These are phyloP conservation scores for Colletotrichum musicola DNA, from an alignment of 2,329 filamentous ascomycete genomes.

Conservation along the genomic window DNA sequence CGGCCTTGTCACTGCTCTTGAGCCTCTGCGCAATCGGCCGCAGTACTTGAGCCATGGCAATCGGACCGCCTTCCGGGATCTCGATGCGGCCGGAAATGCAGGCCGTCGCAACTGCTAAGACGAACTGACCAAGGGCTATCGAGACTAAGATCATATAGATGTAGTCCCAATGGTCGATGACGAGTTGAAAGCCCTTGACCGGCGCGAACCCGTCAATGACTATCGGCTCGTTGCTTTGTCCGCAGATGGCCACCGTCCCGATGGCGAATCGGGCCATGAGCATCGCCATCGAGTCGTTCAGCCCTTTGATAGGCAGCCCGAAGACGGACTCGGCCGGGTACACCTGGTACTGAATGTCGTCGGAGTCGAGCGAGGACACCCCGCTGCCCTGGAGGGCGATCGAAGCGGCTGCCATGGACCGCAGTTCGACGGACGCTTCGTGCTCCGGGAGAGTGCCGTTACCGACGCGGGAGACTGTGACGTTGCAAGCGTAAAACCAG, in stretches of 20 bases:
- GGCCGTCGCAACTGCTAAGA: constrained; percentile 43
- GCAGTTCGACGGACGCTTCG: constrained; percentile 51
- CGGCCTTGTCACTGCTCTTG: background rate
- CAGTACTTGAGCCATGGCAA: constrained; percentile 39
- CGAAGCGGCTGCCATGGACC: constrained; percentile 48
- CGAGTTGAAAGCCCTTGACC: constrained; percentile 47
- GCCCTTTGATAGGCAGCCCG: constrained; percentile 50
- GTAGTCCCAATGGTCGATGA: constrained; percentile 49
- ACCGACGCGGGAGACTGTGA: constrained; percentile 49
- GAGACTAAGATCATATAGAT: constrained; percentile 49
- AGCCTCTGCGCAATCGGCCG: constrained; percentile 31
- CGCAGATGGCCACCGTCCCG: constrained; percentile 50
- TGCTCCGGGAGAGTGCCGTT: constrained; percentile 53
- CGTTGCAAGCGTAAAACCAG: constrained; percentile 56
- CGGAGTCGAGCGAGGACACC: constrained; percentile 41
- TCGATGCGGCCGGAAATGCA: constrained; percentile 44
- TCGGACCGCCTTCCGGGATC: constrained; percentile 38
- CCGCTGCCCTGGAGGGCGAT: constrained; percentile 57
- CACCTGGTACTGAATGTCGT: constrained; percentile 50
- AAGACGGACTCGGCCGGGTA: constrained; percentile 57
- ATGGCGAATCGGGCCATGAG: constrained; percentile 51
- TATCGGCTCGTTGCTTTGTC: constrained; percentile 46
- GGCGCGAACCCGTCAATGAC: constrained; percentile 46
- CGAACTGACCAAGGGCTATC: constrained; percentile 47
- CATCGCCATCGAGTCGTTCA: constrained; percentile 49